Conservation (phyloP, 1,139 yeast genomes). For the Suhomyces wounanorum region DNA sequence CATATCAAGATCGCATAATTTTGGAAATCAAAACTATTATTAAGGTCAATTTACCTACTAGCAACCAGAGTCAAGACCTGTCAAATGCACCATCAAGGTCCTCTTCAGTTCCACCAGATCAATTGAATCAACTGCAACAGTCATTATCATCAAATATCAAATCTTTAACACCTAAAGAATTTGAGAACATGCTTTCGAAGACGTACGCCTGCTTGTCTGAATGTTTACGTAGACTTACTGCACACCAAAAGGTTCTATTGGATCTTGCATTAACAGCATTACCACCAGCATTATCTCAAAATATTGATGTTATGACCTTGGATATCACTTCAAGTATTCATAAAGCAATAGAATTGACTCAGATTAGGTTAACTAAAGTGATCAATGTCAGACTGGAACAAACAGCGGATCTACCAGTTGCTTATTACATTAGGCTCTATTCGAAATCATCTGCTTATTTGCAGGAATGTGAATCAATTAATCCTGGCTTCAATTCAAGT, state of each 20-base stretch:
- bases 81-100: constrained; percentile 35
- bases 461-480: constrained; percentile 80
- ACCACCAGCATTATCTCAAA: constrained; percentile 33
- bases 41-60: constrained; percentile 58
- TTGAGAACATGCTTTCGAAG: constrained; percentile 65
- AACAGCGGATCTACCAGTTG: constrained; percentile 55
- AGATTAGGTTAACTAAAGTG: constrained; percentile 75
- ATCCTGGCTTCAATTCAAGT: constrained; percentile 68
- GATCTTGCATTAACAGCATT: constrained; percentile 68
- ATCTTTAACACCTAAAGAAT: constrained; percentile 69
- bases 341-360: constrained; percentile 71
- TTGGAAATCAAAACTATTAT: constrained; percentile 75
- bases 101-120: constrained; percentile 32
- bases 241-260: constrained; percentile 76
- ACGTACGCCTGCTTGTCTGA: constrained; percentile 70
- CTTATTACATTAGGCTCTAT: constrained; percentile 65
- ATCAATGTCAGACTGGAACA: constrained; percentile 77
- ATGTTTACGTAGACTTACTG: constrained; percentile 68
- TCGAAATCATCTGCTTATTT: constrained; percentile 69
- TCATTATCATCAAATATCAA: constrained; percentile 57
- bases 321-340: constrained; percentile 65
- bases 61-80: constrained; percentile 13
- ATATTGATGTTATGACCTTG: constrained; percentile 55
- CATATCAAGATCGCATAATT: constrained; percentile 67
- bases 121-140: constrained; percentile 7